A percentile compares a stretch with the other conserved stretches of the same genome.
Evolutionary conservation across 2,329 filamentous ascomycete genomes (phyloP).

Genomic region (Botryotinia narcissicola): DNA sequence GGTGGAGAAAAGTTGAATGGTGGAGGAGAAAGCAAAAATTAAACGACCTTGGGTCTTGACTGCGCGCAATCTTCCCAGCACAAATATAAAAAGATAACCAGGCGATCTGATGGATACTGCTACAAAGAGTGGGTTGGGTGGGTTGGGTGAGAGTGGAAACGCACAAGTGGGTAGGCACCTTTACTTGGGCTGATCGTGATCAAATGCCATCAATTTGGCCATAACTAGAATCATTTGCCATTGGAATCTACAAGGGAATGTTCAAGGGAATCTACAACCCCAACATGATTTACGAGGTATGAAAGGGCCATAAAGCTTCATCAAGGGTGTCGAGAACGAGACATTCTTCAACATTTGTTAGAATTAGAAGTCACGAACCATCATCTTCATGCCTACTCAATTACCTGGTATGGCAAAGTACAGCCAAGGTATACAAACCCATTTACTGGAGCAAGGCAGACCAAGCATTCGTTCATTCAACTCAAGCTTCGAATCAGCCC

Average conservation of each 20-base stretch:
- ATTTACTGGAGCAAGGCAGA: conserved; percentile 19
- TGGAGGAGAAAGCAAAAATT: background rate
- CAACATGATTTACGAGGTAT: background rate
- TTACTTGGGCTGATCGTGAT: conserved; percentile 4
- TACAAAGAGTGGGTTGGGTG: background rate
- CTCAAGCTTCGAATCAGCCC: conserved; percentile 12
- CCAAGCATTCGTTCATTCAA: background rate
- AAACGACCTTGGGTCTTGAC: background rate
- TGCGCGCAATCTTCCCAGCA: conserved; percentile 8
- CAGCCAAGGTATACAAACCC: background rate
- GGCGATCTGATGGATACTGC: background rate
- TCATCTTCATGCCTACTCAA: background rate
- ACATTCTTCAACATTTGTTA: background rate
- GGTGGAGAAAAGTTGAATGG: conserved; percentile 10
- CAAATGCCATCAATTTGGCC: conserved; percentile 1
- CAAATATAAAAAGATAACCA: background rate
- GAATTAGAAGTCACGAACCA: background rate
- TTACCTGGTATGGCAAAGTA: background rate
- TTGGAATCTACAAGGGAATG: background rate
- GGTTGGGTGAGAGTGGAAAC: conserved; percentile 1
- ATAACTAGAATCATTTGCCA: background rate
- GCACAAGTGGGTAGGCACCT: background rate
- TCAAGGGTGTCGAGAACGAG: background rate
- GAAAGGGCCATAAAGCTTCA: background rate
- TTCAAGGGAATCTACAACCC: background rate